Evolutionary conservation across 2,329 filamentous ascomycete genomes (phyloP), one percentile per base, ranked within the genome.

Genomic region (Penicillium polonicum): DNA sequence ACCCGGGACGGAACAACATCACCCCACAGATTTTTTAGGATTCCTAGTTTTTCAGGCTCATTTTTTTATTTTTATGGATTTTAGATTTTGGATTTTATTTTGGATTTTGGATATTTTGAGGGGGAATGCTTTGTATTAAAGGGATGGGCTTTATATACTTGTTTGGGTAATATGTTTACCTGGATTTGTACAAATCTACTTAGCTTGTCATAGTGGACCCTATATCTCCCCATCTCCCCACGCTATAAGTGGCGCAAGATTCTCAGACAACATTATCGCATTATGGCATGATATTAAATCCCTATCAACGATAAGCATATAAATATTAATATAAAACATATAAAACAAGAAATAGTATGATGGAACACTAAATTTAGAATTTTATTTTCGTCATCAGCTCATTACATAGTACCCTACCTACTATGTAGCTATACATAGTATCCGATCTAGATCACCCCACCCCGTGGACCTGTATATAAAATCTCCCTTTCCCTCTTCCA

Each of bases 41-140:
- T 38, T 52, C 55, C 55, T 57, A 2, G 36, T 53, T 57, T 57
- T 57, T 57, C 55, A 57, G 55, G 55, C 55, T 51, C n/a, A 27
- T 13, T 33, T 42, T 15, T 41, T 27, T 17, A 33, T n/a, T 31
- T 44, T 43, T 25, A 0, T 17, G 8, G 25, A 27, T 7, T 17
- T 21, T 15, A 0, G 3, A 23, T 23, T 23, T 23, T 31, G 29
- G 10, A 35, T 3, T 31, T 51, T 3, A 17, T 23, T 31, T 23
- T 35, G 3, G 13, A 15, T 13, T 17, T 4, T 29, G 27, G 27
- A 1, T 13, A 5, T 43, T 29, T 33, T 23, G 23, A 23, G 27
- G n/a, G 12, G 13, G 23, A 27, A 21, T 35, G 31, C 4, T 15
- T 17, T 8, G 7, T 8, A 3, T 45, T 44, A n/a, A 27, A 10